Conservation (phyloP, 2,329 filamentous ascomycete species). For the Cordyceps pruinosa region DNA sequence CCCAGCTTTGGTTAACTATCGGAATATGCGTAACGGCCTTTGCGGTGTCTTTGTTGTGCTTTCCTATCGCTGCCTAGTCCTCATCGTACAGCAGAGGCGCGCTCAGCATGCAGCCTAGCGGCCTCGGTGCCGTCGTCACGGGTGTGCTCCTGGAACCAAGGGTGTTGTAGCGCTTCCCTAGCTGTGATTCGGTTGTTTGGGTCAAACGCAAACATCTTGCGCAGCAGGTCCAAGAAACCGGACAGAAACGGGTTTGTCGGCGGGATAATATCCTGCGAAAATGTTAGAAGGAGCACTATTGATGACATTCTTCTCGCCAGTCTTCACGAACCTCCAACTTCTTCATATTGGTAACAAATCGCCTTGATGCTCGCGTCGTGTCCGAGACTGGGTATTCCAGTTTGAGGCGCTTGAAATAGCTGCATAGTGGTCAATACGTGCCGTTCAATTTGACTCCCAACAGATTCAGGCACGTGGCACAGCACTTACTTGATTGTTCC, state of each 20-base stretch:
- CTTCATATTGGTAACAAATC: constrained; percentile 13
- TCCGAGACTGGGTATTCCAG: constrained; percentile 7
- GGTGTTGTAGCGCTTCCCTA: constrained; percentile 51
- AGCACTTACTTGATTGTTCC: constrained; percentile 8
- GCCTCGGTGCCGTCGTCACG: constrained; percentile 20
- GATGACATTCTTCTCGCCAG: not conserved
- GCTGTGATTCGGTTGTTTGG: constrained; percentile 52
- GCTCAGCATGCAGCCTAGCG: constrained; percentile 9
- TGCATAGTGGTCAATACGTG: not conserved
- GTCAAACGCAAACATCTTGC: constrained; percentile 57
- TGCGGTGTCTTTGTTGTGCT: not conserved
- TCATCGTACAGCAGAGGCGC: constrained; percentile 1
- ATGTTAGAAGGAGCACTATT: not conserved
- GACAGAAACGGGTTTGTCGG: constrained; percentile 44
- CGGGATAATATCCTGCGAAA: constrained; percentile 44
- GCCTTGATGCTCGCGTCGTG: constrained; percentile 5
- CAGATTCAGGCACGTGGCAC: not conserved
- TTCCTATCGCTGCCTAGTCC: not conserved
- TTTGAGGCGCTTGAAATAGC: constrained; percentile 12
- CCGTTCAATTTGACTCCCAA: not conserved
- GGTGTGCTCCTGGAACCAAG: constrained; percentile 53
- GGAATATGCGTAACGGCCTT: not conserved
- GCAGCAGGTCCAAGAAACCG: constrained; percentile 51
- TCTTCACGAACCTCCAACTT: not conserved
- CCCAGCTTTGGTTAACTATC: too few relatives aligned